Conservation (phyloP, 2,329 filamentous ascomycete species). For the Aspergillus latus region DNA sequence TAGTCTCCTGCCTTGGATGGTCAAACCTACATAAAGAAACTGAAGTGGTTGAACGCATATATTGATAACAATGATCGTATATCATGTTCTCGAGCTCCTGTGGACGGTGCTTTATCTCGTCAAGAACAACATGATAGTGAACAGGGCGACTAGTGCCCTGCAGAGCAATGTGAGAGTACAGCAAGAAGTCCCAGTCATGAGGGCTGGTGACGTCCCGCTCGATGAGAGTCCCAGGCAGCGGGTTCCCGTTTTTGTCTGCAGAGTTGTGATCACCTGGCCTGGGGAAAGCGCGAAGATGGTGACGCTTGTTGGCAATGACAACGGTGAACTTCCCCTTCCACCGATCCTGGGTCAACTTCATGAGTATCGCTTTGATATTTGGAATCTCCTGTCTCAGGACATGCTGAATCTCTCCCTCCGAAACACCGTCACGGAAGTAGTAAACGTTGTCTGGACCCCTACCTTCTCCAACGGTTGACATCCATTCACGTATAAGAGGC, state of each 20-base stretch:
- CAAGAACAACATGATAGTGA: constrained; percentile 84
- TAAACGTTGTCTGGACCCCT: constrained; percentile 71
- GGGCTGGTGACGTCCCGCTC: constrained; percentile 89
- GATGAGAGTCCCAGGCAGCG: constrained; percentile 81
- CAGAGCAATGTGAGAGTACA: constrained; percentile 72
- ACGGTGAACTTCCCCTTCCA: constrained; percentile 72
- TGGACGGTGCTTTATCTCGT: constrained; percentile 69
- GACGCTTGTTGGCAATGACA: constrained; percentile 86
- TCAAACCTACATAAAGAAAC: constrained; percentile 66
- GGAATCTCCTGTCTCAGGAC: constrained; percentile 76
- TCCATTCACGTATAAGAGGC: constrained; percentile 66
- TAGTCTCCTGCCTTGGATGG: neutral
- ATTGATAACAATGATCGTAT: constrained; percentile 94
- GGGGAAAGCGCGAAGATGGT: constrained; percentile 92
- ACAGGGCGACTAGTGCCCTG: constrained; percentile 92
- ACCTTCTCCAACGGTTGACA: constrained; percentile 54
- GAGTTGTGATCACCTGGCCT: constrained; percentile 49
- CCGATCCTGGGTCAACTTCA: constrained; percentile 34
- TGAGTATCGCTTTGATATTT: constrained; percentile 65
- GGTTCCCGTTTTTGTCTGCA: constrained; percentile 75
- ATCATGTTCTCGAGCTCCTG: constrained; percentile 81
- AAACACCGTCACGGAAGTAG: constrained; percentile 91
- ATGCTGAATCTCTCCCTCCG: constrained; percentile 78
- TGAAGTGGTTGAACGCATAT: constrained; percentile 85
- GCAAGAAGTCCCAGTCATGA: constrained; percentile 84